These are phyloP conservation scores for Ploettnerulaceae sp. DNA, from an alignment of 2,329 filamentous ascomycete genomes.

Conservation along the genomic window DNA sequence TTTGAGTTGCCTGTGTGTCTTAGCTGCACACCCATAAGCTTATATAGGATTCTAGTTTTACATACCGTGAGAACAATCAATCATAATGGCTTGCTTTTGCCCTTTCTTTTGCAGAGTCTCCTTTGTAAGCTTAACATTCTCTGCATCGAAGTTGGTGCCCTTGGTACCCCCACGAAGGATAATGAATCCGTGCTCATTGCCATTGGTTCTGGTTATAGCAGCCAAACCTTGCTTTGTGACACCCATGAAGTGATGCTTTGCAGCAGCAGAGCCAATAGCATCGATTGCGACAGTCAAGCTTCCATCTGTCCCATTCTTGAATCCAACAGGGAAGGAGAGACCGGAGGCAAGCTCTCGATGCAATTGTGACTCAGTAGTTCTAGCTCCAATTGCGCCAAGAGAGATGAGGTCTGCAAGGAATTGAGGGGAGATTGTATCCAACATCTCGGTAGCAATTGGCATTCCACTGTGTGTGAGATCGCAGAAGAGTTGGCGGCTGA, in stretches of 20 bases:
- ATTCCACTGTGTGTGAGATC: conserved; percentile 84
- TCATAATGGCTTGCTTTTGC: conserved; percentile 87
- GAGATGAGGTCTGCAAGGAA: conserved; percentile 96
- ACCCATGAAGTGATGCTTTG: conserved; percentile 96
- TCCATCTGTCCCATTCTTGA: conserved; percentile 99
- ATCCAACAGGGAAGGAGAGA: conserved; percentile 94
- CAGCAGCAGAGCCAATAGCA: conserved; percentile 80
- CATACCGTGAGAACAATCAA: conserved; percentile 94
- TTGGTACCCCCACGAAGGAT: conserved; percentile 88
- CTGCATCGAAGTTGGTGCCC: conserved; percentile 90
- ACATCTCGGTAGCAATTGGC: conserved; percentile 96
- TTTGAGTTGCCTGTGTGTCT: conserved; percentile 73
- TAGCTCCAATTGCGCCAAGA: conserved; percentile 89
- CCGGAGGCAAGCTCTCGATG: conserved; percentile 94
- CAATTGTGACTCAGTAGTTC: conserved; percentile 93
- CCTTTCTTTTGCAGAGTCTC: conserved; percentile 77
- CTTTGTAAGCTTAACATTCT: conserved; percentile 73
- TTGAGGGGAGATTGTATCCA: conserved; percentile 97
- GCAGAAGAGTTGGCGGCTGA: conserved; percentile 89
- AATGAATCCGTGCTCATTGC: conserved; percentile 96
- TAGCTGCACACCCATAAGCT: conserved; percentile 1
- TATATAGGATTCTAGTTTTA: conserved; percentile 8
- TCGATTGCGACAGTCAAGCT: conserved; percentile 88
- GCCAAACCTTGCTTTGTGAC: conserved; percentile 97
- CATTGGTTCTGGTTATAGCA: conserved; percentile 86